Base-by-base conservation (phyloP, 129 eudicot species). In the Artemisia tridentata region DNA sequence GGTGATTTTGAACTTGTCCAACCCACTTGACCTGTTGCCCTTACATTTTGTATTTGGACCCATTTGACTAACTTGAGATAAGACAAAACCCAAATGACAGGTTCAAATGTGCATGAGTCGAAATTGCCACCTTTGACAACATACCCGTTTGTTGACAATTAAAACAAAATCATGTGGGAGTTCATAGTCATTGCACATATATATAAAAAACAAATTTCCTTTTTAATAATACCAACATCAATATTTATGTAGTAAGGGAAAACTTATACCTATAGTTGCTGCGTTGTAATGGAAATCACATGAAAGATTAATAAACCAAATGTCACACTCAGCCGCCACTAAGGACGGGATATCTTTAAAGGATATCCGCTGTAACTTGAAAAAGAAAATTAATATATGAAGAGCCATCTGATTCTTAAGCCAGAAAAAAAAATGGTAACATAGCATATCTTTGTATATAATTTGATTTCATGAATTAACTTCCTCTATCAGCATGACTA, bases 261-360 rank as follows among this genome's bases (percentile, higher is more conserved):
- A 20, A 9, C 48, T 27, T 51, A 76, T 87, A 92, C 99, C 99
- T 79, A 91, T 82, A 67, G 99, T 96, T 49, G 81, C 93, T 63
- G 96, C 74, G 74, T 90, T 88, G 84, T 58, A 90, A 77, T 84
- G 88, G 73, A 90, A 95, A 88, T 95, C 99, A 63, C 87, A 95
- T 19, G 99, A 95, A 85, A 95, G 88, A 80, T 95, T 95, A 80
- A 88, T 95, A 67, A 95, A 95, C 99, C 97, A 90, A 57, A 95
- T 95, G 79, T 90, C 99, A 79, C 96, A 95, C 20, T 90, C 99
- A 3, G 97, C n/a, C n/a, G n/a, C n/a, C n/a, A n/a, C n/a, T n/a
- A n/a, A n/a, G 99, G 64, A 90, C 96, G 31, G 99, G 97, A 72
- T 95, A 95, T 66, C 88, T 95, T 65, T 86, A 93, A 71, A 95